phyloP scores from a whole-genome alignment of 148 eudicot species.

The Camellia japonica region DNA sequence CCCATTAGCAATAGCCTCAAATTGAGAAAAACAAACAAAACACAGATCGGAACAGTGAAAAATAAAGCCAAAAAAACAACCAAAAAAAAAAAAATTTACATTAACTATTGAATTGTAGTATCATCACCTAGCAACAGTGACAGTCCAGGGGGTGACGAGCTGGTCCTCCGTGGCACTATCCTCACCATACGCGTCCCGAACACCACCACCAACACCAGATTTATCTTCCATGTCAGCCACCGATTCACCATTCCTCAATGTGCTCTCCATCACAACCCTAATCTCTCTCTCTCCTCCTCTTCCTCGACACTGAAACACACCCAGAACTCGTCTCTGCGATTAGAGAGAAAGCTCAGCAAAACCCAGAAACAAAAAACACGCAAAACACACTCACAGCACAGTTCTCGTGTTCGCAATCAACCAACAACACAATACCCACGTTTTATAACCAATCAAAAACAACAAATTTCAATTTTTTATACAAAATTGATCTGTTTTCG shows the following conservation, averaged over 20 bases:
- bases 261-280: conserved; percentile 33
- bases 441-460: conserved; percentile 7
- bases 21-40: conserved; percentile 3
- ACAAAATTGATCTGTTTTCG: conserved; percentile 1
- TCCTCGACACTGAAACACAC: conserved; percentile 5
- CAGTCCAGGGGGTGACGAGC: conserved; percentile 75
- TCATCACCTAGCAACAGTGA: conserved; percentile 78
- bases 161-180: conserved; percentile 80
- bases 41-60: neutral
- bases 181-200: conserved; percentile 74
- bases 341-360: neutral
- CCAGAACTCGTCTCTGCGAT: conserved; percentile 26
- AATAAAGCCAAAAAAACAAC: neutral
- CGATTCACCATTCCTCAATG: conserved; percentile 36
- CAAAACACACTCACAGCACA: neutral
- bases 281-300: conserved; percentile 26
- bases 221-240: conserved; percentile 27
- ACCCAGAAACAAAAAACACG: no score
- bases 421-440: neutral
- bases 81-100: neutral
- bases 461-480: neutral
- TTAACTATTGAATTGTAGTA: neutral
- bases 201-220: conserved; percentile 58
- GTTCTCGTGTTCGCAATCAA: neutral
- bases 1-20: neutral